Base-by-base conservation (phyloP, 495 filamentous ascomycete species). In the Friedmanniomyces endolithicus region DNA sequence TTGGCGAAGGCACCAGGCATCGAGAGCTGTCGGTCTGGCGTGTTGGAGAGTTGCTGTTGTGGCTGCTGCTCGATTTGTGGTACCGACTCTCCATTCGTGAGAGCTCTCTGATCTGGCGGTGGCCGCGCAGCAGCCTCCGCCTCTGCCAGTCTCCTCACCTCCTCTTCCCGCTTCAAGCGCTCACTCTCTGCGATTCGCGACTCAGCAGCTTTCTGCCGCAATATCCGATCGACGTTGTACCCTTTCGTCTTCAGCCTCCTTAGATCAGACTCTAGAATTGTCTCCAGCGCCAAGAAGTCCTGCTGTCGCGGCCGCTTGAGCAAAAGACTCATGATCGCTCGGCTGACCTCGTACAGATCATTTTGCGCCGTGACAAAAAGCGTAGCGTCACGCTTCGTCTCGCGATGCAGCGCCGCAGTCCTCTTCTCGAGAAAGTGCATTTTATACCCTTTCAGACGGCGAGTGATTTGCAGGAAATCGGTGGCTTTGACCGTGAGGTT, bases 151-250 rank as follows among this genome's bases (percentile, higher is more conserved):
- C 69, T 72, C 62, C 78, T 78, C 44, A 73, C 72, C 64, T 96
- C 87, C 49, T 84, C 81, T 44, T 94, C 87, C 39, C 88, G 81
- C 61, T 84, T 86, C 64, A 82, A 78, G 17, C 85, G 78, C 57
- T 85, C 78, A 61, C 87, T 83, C 60, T 96, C 87, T 6, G 87
- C 88, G 61, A 96, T 81, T 25, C 85, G 77, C 14, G 85, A 83
- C 65, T 97, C 89, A 6, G 84, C 83, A 11, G 83, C 88, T 68
- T 88, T 90, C 31, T 82, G 80, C 29, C 84, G 79, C 19, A 99
- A 74, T 62, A 97, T 95, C 16, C 92, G 81, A 52, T 92, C 86
- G 39, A 97, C 92, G 60, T 99, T 97, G 70, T 92, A 95, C 3
- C 92, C 92, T 54, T 89, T 85, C 22, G 75, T 76, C 61, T 82